Evolutionary conservation across 1,284 basidiomycete genomes (phyloP).

Genomic region (Ustilago cynodontis): DNA sequence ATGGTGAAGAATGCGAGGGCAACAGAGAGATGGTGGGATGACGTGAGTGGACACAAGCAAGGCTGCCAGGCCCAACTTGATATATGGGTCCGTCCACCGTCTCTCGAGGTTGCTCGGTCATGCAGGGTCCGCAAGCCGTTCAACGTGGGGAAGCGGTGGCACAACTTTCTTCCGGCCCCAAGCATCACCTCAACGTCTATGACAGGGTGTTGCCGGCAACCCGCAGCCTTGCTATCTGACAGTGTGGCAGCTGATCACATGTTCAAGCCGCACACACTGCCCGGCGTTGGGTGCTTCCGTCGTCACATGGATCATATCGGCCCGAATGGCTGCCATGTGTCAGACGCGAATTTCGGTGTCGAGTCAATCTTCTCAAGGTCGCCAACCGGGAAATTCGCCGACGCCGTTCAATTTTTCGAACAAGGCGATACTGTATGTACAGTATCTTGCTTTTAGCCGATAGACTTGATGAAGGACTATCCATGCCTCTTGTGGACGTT

Average conservation of each 20-base stretch:
- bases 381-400: not conserved
- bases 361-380: not conserved
- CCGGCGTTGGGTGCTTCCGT: too few relatives aligned
- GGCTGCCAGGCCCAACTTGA: not conserved
- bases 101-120: not conserved
- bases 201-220: not conserved
- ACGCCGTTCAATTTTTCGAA: not conserved
- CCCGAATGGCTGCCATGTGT: too few relatives aligned
- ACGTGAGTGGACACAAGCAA: not conserved
- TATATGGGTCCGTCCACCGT: not conserved
- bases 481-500: not conserved
- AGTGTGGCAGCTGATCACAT: not conserved
- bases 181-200: not conserved
- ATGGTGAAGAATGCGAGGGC: constrained; percentile 2
- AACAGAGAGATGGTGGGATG: not conserved
- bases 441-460: not conserved
- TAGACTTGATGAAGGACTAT: not conserved
- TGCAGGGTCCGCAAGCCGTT: not conserved
- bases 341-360: not conserved
- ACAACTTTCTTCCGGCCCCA: constrained; percentile 1
- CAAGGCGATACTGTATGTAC: not conserved
- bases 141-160: not conserved
- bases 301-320: too few relatives aligned
- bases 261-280: not conserved
- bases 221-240: not conserved